Base-by-base conservation (phyloP, 805 yeast genomes). In the Allodekkera sacchari region DNA sequence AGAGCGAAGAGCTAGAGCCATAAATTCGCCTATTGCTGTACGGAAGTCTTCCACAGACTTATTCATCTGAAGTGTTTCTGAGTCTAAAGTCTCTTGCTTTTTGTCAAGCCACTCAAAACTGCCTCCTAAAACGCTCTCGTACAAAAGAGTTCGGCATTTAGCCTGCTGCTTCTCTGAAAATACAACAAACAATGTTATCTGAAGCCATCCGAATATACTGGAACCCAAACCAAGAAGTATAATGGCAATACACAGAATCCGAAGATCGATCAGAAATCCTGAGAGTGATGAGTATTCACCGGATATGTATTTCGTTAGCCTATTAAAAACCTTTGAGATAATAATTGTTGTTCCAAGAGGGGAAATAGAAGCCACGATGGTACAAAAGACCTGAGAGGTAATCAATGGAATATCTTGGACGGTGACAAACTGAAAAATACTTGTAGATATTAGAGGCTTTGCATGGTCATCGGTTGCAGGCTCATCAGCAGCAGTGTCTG, bases 41-140 rank as follows among this genome's bases (percentile, higher is more conserved):
- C 92, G 59, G 28, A 74, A 48, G 44, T 84, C 94, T 54, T 84
- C 92, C 18, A 82, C 61, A 47, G 87, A 74, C 44, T 94, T 54
- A 56, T 79, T 79, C 6, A 73, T 53, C 48, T 77, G 87, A 6
- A 77, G 63, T 10, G 80, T 45, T 15, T 71, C 69, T 7, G 95
- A 95, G 43, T 73, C 63, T 1, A 78, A 42, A 24, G 73, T 69
- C 31, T 68, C 65, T 1, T 48, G 42, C 33, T 68, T 66, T 1
- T 49, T 44, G 34, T 84, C 94, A 45, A 69, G 76, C 92, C 92
- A 83, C 13, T 57, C 53, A 19, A 74, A 47, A 0, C 70, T 58
- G 36, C 68, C 63, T 14, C 50, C 43, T 12, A 83, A 38, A 18
- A 80, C 54, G 1, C 68, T 57, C 1, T 43, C 31, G 30, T 70